Percentiles rank a stretch among this genome's conserved stretches.
These are phyloP conservation scores for Orbilia javanica DNA, from an alignment of 2,329 filamentous ascomycete genomes.

Conservation along the genomic window DNA sequence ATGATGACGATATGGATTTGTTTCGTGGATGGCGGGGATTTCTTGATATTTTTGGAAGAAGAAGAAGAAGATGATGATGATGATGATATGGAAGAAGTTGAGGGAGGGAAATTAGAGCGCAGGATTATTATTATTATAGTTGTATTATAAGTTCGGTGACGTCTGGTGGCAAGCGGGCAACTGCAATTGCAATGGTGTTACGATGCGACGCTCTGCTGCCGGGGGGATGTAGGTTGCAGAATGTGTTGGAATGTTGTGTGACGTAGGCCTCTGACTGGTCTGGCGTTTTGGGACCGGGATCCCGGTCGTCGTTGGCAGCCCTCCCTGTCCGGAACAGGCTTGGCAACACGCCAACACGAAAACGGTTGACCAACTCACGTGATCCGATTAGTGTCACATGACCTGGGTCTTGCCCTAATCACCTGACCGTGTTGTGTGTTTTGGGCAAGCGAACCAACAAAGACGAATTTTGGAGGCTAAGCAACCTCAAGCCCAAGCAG, in stretches of 20 bases:
- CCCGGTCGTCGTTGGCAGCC: background rate
- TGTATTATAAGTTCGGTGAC: no score
- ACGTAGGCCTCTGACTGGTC: slow-evolving; percentile 34
- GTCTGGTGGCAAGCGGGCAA: slow-evolving; percentile 17
- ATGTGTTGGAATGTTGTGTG: slow-evolving; percentile 58
- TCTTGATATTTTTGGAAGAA: background rate
- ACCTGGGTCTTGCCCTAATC: slow-evolving; percentile 49
- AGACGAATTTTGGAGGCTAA: slow-evolving; percentile 51
- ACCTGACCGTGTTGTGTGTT: slow-evolving; percentile 47
- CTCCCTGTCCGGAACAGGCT: no score
- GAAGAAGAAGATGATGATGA: background rate
- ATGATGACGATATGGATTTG: slow-evolving; percentile 13
- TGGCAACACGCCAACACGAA: slow-evolving; percentile 18
- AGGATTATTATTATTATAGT: slow-evolving; percentile 12
- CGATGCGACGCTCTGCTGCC: slow-evolving; percentile 17
- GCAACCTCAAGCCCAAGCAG: slow-evolving; percentile 36
- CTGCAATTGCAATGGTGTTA: slow-evolving; percentile 22
- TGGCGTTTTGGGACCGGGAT: background rate
- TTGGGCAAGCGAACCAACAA: slow-evolving; percentile 46
- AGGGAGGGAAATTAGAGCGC: background rate
- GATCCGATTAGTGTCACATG: background rate
- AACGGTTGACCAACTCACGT: slow-evolving; percentile 9
- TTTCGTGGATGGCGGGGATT: background rate
- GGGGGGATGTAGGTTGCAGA: slow-evolving; percentile 29
- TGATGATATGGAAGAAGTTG: background rate